These are phyloP conservation scores for Syncephalis plumigaleata DNA, from an alignment of 371 early-diverging fungal genomes.

Conservation along the genomic window DNA sequence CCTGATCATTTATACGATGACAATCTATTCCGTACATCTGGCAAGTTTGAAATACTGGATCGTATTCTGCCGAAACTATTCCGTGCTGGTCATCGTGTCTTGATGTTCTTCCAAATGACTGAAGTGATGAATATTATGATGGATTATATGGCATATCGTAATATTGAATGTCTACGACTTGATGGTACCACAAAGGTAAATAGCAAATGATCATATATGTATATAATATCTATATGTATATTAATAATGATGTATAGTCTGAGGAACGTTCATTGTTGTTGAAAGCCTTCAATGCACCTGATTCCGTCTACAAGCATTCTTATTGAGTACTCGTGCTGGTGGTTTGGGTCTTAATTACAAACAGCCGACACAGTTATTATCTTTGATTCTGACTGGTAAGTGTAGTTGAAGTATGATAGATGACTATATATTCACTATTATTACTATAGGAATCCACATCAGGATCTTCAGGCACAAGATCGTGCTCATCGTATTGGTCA, in stretches of 20 bases:
- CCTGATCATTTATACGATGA: slow-evolving; percentile 34
- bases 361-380: slow-evolving; percentile 99
- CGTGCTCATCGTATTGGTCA: slow-evolving; percentile 99
- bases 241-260: slow-evolving; percentile 15
- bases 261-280: slow-evolving; percentile 80
- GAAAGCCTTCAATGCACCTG: slow-evolving; percentile 63
- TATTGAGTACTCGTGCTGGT: slow-evolving; percentile 98
- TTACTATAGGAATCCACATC: slow-evolving; percentile 84
- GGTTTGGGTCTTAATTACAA: slow-evolving; percentile 98
- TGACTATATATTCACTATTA: no score
- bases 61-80: slow-evolving; percentile 86
- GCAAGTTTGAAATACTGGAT: slow-evolving; percentile 97
- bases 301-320: slow-evolving; percentile 79
- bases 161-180: slow-evolving; percentile 71
- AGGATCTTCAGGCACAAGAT: slow-evolving; percentile 99
- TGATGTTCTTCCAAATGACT: slow-evolving; percentile 99
- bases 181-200: slow-evolving; percentile 87
- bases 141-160: slow-evolving; percentile 72
- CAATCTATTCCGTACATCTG: slow-evolving; percentile 61
- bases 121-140: slow-evolving; percentile 95
- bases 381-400: slow-evolving; percentile 97
- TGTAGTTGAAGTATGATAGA: not conserved
- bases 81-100: slow-evolving; percentile 69
- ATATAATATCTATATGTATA: not conserved
- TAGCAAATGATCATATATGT: no score